These are phyloP conservation scores for Yamadazyma songkhlaensis DNA, from an alignment of 1,139 yeast genomes.

Conservation along the genomic window DNA sequence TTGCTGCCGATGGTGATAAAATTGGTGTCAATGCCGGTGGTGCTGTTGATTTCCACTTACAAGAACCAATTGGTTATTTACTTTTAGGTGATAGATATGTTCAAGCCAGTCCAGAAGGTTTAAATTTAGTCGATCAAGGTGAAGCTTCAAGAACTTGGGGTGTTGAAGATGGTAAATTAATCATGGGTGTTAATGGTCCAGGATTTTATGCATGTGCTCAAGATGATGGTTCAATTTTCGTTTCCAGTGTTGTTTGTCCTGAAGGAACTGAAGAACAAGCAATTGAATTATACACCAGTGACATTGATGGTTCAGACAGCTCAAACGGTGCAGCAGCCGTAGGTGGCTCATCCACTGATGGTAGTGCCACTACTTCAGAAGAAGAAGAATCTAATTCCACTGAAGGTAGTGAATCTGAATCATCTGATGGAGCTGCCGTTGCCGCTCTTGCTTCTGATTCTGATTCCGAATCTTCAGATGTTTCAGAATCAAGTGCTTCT, in stretches of 20 bases:
- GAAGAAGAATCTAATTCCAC: constrained; percentile 1
- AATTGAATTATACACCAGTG: constrained; percentile 7
- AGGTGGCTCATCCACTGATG: constrained; percentile 2
- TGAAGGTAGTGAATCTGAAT: not conserved
- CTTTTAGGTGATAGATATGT: constrained; percentile 20
- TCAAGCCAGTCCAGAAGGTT: constrained; percentile 14
- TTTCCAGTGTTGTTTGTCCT: constrained; percentile 11
- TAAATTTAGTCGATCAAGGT: constrained; percentile 7
- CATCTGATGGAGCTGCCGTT: constrained; percentile 5
- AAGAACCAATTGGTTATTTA: constrained; percentile 30
- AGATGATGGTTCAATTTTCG: constrained; percentile 5
- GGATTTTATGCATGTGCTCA: constrained; percentile 25
- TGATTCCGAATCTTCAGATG: not conserved
- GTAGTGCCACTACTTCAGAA: not conserved
- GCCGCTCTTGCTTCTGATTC: constrained; percentile 3
- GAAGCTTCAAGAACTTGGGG: constrained; percentile 29
- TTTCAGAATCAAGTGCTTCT: constrained; percentile 6
- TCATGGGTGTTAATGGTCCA: constrained; percentile 18
- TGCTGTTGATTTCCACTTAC: constrained; percentile 21
- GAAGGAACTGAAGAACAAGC: constrained; percentile 6
- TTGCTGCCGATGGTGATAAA: constrained; percentile 17
- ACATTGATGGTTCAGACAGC: constrained; percentile 4
- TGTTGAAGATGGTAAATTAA: constrained; percentile 22
- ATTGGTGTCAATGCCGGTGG: constrained; percentile 20
- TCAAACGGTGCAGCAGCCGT: constrained; percentile 2